Conservation (phyloP, 495 filamentous ascomycete genomes). For the Cairneyella variabilis region DNA sequence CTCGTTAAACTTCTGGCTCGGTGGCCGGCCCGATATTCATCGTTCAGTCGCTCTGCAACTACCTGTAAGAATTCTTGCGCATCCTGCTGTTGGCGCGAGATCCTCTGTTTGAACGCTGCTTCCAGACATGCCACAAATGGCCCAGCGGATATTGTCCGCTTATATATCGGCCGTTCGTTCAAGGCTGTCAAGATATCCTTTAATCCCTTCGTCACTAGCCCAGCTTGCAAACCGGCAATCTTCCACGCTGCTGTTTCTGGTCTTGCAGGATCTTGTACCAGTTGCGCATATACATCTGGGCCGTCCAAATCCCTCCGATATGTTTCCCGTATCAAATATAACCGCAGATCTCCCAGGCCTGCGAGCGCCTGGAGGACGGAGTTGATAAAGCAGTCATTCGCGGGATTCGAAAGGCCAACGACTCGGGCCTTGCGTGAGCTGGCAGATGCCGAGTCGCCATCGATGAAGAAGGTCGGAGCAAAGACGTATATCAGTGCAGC, state of each 20-base stretch:
- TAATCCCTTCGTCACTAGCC: conserved; percentile 78
- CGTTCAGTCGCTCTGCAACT: conserved; percentile 83
- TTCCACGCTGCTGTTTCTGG: conserved; percentile 59
- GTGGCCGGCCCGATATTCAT: conserved; percentile 86
- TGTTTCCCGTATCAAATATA: conserved; percentile 85
- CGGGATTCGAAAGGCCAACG: conserved; percentile 85
- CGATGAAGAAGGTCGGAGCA: conserved; percentile 89
- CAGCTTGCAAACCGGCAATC: conserved; percentile 69
- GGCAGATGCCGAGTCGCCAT: conserved; percentile 63
- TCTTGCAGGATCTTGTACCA: conserved; percentile 42
- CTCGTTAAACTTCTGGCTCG: conserved; percentile 53
- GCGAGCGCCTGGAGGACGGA: conserved; percentile 92
- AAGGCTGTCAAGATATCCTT: conserved; percentile 91
- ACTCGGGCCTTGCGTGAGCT: conserved; percentile 76
- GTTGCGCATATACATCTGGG: conserved; percentile 59
- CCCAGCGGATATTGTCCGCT: conserved; percentile 86
- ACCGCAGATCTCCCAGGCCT: conserved; percentile 85
- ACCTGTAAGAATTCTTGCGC: conserved; percentile 98
- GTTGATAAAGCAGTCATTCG: conserved; percentile 99
- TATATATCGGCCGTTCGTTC: conserved; percentile 90
- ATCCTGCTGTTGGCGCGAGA: conserved; percentile 94
- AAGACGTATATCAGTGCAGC: conserved; percentile 96
- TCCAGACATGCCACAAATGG: conserved; percentile 79
- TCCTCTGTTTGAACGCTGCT: conserved; percentile 78
- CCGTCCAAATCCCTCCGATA: conserved; percentile 79